Evolutionary conservation across 768 basidiomycete species (phyloP).

Genomic region (Xerocomus potaroensis): DNA sequence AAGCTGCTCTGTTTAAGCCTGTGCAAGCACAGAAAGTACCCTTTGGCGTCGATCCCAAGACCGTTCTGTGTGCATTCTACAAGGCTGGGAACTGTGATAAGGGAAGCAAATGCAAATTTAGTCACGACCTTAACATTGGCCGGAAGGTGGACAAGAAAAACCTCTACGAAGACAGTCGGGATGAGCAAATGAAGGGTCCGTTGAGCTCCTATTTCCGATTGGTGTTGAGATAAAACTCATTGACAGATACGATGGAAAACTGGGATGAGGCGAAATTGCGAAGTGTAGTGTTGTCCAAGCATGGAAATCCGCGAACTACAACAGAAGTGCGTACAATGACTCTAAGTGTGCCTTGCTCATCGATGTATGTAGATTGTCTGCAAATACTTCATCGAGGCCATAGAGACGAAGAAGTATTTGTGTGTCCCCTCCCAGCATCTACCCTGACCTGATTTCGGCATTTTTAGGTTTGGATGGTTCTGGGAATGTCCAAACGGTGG

Average conservation of each 20-base stretch:
- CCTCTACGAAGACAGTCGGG: slow-evolving; percentile 83
- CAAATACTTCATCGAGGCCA: slow-evolving; percentile 95
- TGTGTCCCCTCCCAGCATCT: not conserved
- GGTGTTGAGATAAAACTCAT: slow-evolving; percentile 1
- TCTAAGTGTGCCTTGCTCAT: slow-evolving; percentile 8
- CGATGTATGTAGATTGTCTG: slow-evolving; percentile 75
- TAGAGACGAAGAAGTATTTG: slow-evolving; percentile 87
- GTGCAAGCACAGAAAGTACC: slow-evolving; percentile 83
- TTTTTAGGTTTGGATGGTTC: slow-evolving; percentile 81
- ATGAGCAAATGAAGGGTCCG: slow-evolving; percentile 73
- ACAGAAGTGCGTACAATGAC: slow-evolving; percentile 64
- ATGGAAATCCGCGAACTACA: slow-evolving; percentile 85
- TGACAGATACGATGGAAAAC: slow-evolving; percentile 89
- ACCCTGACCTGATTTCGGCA: not conserved
- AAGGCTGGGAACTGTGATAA: slow-evolving; percentile 94
- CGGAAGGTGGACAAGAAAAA: slow-evolving; percentile 95
- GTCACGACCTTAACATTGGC: slow-evolving; percentile 85
- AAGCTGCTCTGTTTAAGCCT: slow-evolving; percentile 78
- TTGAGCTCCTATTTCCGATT: slow-evolving; percentile 2
- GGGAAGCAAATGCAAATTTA: slow-evolving; percentile 95
- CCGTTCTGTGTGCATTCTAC: slow-evolving; percentile 85
- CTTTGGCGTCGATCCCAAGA: slow-evolving; percentile 96
- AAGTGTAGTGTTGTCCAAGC: slow-evolving; percentile 81
- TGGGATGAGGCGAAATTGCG: slow-evolving; percentile 96
- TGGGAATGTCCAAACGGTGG: slow-evolving; percentile 88